Conservation (phyloP, 345 rosid genomes). For the Boechera stricta region DNA sequence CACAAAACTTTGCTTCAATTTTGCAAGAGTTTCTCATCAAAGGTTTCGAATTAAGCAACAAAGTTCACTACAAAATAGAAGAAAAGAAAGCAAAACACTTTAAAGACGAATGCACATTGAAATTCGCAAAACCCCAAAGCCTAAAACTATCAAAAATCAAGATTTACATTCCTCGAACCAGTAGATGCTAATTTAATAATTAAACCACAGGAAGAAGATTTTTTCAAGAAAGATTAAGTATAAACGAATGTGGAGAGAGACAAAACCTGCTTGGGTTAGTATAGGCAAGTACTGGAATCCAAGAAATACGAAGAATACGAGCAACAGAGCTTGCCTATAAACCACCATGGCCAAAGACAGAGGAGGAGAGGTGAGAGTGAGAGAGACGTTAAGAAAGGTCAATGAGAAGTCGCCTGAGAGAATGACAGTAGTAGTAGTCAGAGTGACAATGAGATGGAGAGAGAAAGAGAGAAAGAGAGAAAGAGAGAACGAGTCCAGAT, state of each 20-base stretch:
- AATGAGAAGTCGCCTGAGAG: constrained; percentile 40
- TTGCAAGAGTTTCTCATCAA: background rate
- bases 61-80: background rate
- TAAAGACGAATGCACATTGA: background rate
- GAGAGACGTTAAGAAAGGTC: constrained; percentile 36
- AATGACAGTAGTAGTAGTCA: constrained; percentile 34
- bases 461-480: constrained; percentile 38
- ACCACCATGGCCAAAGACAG: constrained; percentile 51
- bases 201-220: background rate
- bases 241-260: constrained; percentile 27
- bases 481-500: constrained; percentile 27
- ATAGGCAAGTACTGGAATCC: constrained; percentile 53
- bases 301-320: constrained; percentile 55
- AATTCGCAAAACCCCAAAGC: background rate
- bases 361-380: background rate
- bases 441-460: constrained; percentile 38
- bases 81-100: constrained; percentile 1
- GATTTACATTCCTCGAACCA: background rate
- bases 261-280: constrained; percentile 59
- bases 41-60: constrained; percentile 5
- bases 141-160: background rate
- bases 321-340: constrained; percentile 39
- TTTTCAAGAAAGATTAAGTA: constrained; percentile 8
- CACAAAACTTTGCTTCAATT: constrained; percentile 10
- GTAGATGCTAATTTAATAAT: constrained; percentile 13